A percentile compares a stretch with the other conserved stretches of the same genome.
phyloP scores from a whole-genome alignment of 768 basidiomycete genomes.

The Hygrophorus russula region DNA sequence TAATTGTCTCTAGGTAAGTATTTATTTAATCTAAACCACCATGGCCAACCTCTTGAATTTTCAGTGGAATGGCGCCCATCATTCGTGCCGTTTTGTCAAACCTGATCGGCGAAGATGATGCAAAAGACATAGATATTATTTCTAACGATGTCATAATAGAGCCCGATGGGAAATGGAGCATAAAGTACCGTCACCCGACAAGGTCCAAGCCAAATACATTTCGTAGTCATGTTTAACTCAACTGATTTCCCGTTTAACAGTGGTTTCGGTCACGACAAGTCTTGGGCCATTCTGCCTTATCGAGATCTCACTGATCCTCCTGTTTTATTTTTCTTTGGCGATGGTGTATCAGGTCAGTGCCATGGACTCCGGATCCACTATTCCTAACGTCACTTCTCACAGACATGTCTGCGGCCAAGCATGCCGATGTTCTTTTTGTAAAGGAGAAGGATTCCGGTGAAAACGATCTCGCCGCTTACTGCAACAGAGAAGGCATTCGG shows the following conservation, averaged over 20 bases:
- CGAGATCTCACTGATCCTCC: constrained; percentile 59
- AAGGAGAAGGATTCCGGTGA: constrained; percentile 69
- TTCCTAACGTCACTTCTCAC: constrained; percentile 4
- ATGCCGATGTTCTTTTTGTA: constrained; percentile 93
- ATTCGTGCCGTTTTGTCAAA: constrained; percentile 87
- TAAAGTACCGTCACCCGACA: constrained; percentile 82
- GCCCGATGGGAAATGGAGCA: constrained; percentile 63
- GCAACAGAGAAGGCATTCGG: constrained; percentile 64
- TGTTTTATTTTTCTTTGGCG: constrained; percentile 91
- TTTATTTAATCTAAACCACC: neutral
- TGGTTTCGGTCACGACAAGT: constrained; percentile 93
- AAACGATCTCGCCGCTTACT: constrained; percentile 82
- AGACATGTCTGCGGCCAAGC: constrained; percentile 89
- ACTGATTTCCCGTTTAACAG: constrained; percentile 24
- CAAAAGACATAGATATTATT: constrained; percentile 77
- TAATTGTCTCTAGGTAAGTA: constrained; percentile 81
- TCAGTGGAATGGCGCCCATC: constrained; percentile 85
- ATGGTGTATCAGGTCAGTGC: constrained; percentile 82
- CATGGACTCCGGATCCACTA: neutral
- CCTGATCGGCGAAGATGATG: constrained; percentile 62
- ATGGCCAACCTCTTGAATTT: neutral
- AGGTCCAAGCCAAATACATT: constrained; percentile 31
- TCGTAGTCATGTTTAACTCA: neutral
- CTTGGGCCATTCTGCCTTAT: constrained; percentile 88
- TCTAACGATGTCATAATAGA: constrained; percentile 77